Percentiles rank a stretch among this genome's conserved stretches.
Conservation (phyloP, 768 basidiomycete species). For the Boletus eberwhitei region DNA sequence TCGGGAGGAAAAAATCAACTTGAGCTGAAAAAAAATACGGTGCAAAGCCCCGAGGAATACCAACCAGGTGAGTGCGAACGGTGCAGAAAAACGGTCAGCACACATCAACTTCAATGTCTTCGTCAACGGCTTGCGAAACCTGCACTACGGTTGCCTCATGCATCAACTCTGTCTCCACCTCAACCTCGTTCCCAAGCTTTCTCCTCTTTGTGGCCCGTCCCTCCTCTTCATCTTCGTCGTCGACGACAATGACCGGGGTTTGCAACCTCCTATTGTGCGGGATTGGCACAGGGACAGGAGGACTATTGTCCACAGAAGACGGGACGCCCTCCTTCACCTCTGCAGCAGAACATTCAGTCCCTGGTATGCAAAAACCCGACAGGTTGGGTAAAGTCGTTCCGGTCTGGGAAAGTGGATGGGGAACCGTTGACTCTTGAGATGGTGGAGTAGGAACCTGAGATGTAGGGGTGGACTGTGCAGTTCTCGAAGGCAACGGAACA, state of each 20-base stretch:
- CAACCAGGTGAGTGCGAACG: neutral
- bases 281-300: constrained; percentile 35
- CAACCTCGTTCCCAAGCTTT: constrained; percentile 24
- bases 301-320: constrained; percentile 14
- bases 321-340: constrained; percentile 20
- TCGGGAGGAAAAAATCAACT: neutral
- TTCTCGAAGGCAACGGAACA: constrained; percentile 35
- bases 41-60: neutral
- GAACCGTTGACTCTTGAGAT: neutral
- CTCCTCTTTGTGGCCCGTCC: constrained; percentile 57
- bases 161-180: neutral
- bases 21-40: constrained; percentile 1
- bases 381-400: neutral
- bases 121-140: constrained; percentile 17
- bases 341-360: neutral
- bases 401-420: constrained; percentile 1
- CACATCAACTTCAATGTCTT: constrained; percentile 30
- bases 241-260: constrained; percentile 59
- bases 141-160: neutral
- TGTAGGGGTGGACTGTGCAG: constrained; percentile 7
- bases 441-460: neutral
- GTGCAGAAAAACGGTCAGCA: constrained; percentile 15
- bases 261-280: constrained; percentile 22
- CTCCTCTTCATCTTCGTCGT: constrained; percentile 52
- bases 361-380: constrained; percentile 13